Evolutionary conservation across 2,329 filamentous ascomycete species (phyloP), one percentile per base, ranked within the genome.

Genomic region (Monosporascus sp.): DNA sequence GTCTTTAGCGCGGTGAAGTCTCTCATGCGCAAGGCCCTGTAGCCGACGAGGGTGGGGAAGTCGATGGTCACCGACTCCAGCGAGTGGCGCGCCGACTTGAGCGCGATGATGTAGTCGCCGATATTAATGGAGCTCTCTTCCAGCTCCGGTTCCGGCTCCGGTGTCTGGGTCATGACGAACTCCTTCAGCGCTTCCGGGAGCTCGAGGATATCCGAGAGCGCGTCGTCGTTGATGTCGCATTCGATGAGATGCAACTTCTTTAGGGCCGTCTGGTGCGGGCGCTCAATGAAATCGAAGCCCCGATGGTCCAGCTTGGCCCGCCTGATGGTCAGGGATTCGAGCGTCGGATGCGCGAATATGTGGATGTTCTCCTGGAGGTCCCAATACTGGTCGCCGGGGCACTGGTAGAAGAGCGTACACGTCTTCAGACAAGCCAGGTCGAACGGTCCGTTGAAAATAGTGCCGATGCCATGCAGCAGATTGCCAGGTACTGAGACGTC

Each of bases 361-460:
- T 79, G 74, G 47, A 79, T 78, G 57, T 77, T 79, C 54, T 77
- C 75, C 53, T 72, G 75, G 39, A 79, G 67, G 57, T 79, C 75
- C 76, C 76, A 79, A 61, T 78, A 79, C 9, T 65, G 65, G 48
- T 72, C 67, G 49, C 72, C 67, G 15, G 70, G 67, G 55, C 66
- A 67, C 58, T 78, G 74, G 58, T 78, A 79, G 63, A 72, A 78
- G 37, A 79, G 63, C 2, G 68, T 72, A 66, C 76, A 78, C 3
- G 69, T 66, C 58, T 72, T 73, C 24, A 79, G 67, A 54, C 72
- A 76, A 46, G 76, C 74, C 49, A 79, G 63, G 63, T 78, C 76
- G 54, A 79, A 79, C 1, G 76, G 76, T 1, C 75, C 72, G 57
- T 78, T 77, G 61, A 79, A 78, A 4, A 79, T 63, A 38, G 72